Percentiles rank a stretch among this genome's conserved stretches.
phyloP scores from a whole-genome alignment of 73 alveolate species.

The Effrenium voratum region DNA sequence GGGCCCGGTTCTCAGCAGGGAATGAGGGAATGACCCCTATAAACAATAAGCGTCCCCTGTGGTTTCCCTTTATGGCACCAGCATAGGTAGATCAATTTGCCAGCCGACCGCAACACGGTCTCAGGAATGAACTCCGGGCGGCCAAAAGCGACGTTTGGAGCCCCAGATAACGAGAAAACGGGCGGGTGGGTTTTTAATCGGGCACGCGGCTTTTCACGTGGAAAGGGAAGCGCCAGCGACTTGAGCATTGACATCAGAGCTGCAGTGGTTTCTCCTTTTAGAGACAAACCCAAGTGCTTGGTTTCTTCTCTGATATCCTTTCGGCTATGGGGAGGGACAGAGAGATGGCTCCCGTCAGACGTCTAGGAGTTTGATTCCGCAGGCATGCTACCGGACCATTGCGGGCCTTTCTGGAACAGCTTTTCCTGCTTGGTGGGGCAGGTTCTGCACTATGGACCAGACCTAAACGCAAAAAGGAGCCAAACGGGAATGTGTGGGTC shows the following conservation, averaged over 20 bases:
- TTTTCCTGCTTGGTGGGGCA: too few relatives aligned
- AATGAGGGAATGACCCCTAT: background rate
- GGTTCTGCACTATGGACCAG: too few relatives aligned
- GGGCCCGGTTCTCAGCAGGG: background rate
- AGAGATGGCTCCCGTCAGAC: too few relatives aligned
- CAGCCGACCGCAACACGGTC: background rate
- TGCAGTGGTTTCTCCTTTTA: too few relatives aligned
- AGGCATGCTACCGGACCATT: too few relatives aligned
- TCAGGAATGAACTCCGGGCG: constrained; percentile 29
- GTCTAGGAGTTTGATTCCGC: too few relatives aligned
- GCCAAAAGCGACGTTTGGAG: background rate
- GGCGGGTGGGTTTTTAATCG: background rate
- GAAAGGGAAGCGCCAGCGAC: background rate
- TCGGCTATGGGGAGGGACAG: background rate
- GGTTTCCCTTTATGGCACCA: background rate
- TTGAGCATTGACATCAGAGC: background rate
- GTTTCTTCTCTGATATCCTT: background rate
- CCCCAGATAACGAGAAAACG: background rate
- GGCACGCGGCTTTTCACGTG: background rate
- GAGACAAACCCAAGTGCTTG: background rate
- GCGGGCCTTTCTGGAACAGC: too few relatives aligned
- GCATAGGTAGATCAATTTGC: background rate
- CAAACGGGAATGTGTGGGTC: too few relatives aligned
- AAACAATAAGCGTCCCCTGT: background rate
- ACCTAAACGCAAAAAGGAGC: too few relatives aligned